phyloP scores from a whole-genome alignment of 352 stramenopile species.

The Phytophthora hibernalis region DNA sequence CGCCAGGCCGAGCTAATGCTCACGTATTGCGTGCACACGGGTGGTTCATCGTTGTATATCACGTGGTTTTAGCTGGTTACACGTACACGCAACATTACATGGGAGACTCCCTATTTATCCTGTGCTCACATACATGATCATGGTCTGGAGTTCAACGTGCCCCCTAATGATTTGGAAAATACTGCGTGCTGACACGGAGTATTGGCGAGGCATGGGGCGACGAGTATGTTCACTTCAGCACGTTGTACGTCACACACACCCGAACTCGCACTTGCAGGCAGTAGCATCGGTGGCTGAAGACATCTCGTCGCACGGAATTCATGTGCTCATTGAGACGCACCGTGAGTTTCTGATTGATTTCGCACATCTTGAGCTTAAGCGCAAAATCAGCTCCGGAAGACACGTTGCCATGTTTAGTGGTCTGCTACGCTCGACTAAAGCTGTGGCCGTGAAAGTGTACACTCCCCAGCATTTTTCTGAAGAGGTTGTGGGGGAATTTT shows the following conservation, averaged over 20 bases:
- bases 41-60: constrained; percentile 37
- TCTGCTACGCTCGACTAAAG: constrained; percentile 36
- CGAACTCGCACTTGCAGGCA: constrained; percentile 10
- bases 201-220: constrained; percentile 49
- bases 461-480: constrained; percentile 52
- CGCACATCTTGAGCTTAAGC: constrained; percentile 52
- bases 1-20: constrained; percentile 28
- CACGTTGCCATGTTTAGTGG: constrained; percentile 48
- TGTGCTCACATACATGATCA: constrained; percentile 21
- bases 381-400: constrained; percentile 41
- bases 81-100: constrained; percentile 16
- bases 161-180: constrained; percentile 51
- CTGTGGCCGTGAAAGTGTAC: constrained; percentile 65
- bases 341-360: constrained; percentile 72
- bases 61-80: constrained; percentile 26
- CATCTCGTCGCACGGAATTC: constrained; percentile 51
- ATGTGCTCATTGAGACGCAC: constrained; percentile 67
- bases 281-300: constrained; percentile 32
- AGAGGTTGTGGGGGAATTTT: constrained; percentile 52
- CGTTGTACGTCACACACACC: not conserved
- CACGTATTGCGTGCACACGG: constrained; percentile 38
- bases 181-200: constrained; percentile 50
- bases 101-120: constrained; percentile 13
- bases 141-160: constrained; percentile 37
- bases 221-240: constrained; percentile 37